Evolutionary conservation across 257 asterid species (phyloP).

Genomic region (Salvia miltiorrhiza): DNA sequence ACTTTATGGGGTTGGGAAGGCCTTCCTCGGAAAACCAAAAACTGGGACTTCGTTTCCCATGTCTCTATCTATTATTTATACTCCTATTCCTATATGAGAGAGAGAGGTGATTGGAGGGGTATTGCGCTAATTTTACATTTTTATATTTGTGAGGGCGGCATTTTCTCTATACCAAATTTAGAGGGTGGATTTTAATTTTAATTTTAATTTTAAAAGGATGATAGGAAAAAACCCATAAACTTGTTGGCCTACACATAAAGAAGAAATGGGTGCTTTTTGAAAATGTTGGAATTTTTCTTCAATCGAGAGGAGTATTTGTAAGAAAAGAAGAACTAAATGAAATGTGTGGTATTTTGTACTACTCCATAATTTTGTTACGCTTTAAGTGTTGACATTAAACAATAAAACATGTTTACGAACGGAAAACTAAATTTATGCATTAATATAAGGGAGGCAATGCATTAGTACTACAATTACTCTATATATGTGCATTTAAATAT

Average conservation of each 20-base stretch:
- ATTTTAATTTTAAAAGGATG: not conserved
- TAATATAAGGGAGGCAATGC: constrained; percentile 3
- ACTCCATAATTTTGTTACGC: no score
- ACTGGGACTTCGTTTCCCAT: not conserved
- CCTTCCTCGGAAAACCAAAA: not conserved
- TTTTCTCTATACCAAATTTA: not conserved
- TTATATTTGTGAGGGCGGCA: not conserved
- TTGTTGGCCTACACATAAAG: not conserved
- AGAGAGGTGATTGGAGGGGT: constrained; percentile 2
- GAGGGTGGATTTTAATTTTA: not conserved
- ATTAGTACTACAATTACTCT: not conserved
- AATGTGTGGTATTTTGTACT: no score
- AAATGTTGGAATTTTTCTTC: not conserved
- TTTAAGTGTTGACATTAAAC: no score
- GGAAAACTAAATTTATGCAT: not conserved
- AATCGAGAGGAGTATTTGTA: no score
- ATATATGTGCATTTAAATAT: not conserved
- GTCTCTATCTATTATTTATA: constrained; percentile 11
- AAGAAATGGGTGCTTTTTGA: not conserved
- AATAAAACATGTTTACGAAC: not conserved
- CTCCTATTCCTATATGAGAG: no score
- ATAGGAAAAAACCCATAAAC: not conserved
- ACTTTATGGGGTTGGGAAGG: constrained; percentile 19
- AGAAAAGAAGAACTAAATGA: no score
- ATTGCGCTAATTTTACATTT: not conserved